Evolutionary conservation across 2,329 filamentous ascomycete species (phyloP), one percentile per base, ranked within the genome.

Genomic region (Akanthomyces muscarius): DNA sequence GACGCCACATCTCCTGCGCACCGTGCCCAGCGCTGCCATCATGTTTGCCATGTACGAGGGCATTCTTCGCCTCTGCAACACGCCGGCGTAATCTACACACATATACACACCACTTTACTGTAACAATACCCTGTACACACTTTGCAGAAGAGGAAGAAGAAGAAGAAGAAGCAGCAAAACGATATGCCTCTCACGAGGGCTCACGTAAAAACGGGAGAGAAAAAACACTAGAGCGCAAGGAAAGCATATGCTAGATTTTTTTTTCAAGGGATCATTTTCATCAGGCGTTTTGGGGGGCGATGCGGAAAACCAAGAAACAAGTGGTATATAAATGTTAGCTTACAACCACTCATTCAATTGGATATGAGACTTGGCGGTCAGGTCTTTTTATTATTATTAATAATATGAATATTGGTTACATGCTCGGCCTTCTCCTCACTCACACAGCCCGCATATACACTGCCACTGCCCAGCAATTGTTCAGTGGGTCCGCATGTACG

Each of bases 11-110:
- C 86, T 98, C 70, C 85, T 97, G 76, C 85, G 93, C 65, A 93
- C 93, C 7, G 93, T 97, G 6, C 94, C 94, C 1, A 95, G 90
- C 69, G 92, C 94, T 8, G 92, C 91, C 68, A 96, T 98, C 74
- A 97, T 96, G 90, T 97, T 97, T 75, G 92, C 92, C 76, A 95
- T 95, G 81, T 97, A 86, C 71, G 84, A 86, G 71, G 82, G 78
- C 61, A 85, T 86, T 50, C 74, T 86, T 36, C 77, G 78, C 6
- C 68, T 83, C 6, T 79, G 82, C 64, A 70, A 78, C 63, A 76
- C 75, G 8, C 71, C 73, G 16, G 73, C 74, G 7, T 77, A 71
- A 68, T 5, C 11, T 5, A 14, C 11, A 4, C 10, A 18, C 2
- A 6, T 18, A 48, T 18, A 52, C 50, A 6, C 42, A 28, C 56